Evolutionary conservation across 139 green algal genomes (phyloP), one percentile per base, ranked within the genome.

Genomic region (Tetratostichococcus sp.): DNA sequence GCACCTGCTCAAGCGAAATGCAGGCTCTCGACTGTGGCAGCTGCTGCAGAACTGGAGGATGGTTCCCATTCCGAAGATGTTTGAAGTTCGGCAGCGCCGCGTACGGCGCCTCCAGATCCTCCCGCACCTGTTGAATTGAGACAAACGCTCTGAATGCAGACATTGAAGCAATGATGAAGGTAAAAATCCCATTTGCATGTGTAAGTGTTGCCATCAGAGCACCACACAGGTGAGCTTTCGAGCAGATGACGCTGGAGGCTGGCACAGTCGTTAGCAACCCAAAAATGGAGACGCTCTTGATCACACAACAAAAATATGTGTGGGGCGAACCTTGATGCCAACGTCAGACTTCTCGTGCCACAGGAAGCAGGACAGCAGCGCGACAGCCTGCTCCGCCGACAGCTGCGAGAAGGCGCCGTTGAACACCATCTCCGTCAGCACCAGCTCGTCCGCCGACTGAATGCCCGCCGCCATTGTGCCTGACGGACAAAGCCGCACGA

Each of bases 341-440:
- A 75, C 79, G n/a, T 86, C 74, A 16, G 69, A 68, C 74, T 84
- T 84, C 66, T 94, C 91, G 43, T 76, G 73, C 85, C 89, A 95
- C 67, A 96, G 86, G 50, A 93, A 90, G 82, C 89, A 94, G 23
- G 83, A 87, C 67, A 86, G 74, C 4, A 92, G 73, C 0, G 88
- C 91, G 32, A 79, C 82, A 67, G 92, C 69, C 80, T 90, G 80
- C 50, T 92, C 84, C 26, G 67, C 28, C 4, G 31, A 84, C 72
- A 96, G 73, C 4, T 65, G 43, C 50, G 79, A 82, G 73, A 97
- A 93, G 39, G 73, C 80, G 21, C 89, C 90, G 16, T 70, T 82
- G 74, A 94, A 92, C 23, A 96, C 75, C 69, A 97, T 85, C 83
- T 96, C 91, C 0, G 76, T 79, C 66, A 94, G 77, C 69, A 96